Base-by-base conservation (phyloP, 2,329 filamentous ascomycete species). In the Zymoseptoria crescenta region DNA sequence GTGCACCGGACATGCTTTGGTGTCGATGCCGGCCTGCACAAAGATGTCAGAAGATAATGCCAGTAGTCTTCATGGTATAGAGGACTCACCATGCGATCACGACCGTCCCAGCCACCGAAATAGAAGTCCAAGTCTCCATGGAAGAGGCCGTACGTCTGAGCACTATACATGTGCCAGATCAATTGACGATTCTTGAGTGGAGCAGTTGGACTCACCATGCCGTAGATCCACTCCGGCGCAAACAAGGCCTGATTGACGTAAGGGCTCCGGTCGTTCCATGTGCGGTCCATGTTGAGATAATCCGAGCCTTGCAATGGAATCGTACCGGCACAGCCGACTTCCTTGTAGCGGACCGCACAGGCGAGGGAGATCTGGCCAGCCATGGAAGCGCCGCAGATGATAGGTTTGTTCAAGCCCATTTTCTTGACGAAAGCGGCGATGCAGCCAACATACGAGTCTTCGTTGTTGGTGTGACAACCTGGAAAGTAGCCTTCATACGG, bases 101-200 rank as follows among this genome's bases (percentile, higher is more conserved):
- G 75, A 8, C 76, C 78, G 64, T 81, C 79, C 70, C 75, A 81
- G 52, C 78, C 57, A 55, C 76, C 76, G 56, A 80, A 80, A 71
- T 79, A 80, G 67, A 80, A 80, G 66, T 80, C 77, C 16, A 80
- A 68, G 59, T 80, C 77, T 24, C 78, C 78, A 65, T 80, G 78
- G 71, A 81, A 80, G 54, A 80, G 78, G 1, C 77, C 78, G 59
- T 80, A 81, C 1, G 79, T 78, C 70, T 80, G 78, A 0, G 74
- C 73, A 24, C 24, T 24, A 24, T 45, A 45, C 35, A 45, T 45
- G 13, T 45, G 35, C 35, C 35, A 45, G 35, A 81, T 74, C 29
- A 81, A 73, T 57, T 78, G 73, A 54, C 77, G 78, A 63, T 79
- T 78, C 7, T 69, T 72, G 8, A 71, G 66, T 0, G 78, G 78